These are phyloP conservation scores for Elsinoe arachidis DNA, from an alignment of 2,329 filamentous ascomycete species.

Conservation along the genomic window DNA sequence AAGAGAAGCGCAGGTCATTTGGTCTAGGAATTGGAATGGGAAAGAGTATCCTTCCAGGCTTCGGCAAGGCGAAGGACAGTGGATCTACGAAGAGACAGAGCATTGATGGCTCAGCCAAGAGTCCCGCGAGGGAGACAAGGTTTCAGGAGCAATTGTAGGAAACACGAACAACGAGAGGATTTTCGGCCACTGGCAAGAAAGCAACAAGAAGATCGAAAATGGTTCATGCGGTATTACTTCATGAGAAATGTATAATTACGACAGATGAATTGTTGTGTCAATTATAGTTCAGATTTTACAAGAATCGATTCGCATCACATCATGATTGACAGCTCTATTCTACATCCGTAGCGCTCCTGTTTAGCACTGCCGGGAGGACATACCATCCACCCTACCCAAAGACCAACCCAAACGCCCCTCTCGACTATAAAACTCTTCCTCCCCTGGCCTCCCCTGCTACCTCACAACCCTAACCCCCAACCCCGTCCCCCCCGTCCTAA, in stretches of 20 bases:
- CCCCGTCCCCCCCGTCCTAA: constrained; percentile 67
- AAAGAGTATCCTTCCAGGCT: background rate
- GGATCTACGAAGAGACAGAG: background rate
- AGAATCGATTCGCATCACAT: no score
- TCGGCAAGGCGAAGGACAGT: background rate
- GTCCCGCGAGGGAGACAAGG: constrained; percentile 49
- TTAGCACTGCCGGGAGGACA: no score
- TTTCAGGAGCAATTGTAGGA: constrained; percentile 50
- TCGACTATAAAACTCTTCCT: no score
- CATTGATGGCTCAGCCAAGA: constrained; percentile 22
- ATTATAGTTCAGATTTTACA: no score
- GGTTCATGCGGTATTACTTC: background rate
- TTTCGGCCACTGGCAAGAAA: no score
- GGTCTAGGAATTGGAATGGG: constrained; percentile 3
- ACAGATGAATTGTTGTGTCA: background rate
- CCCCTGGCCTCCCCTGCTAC: background rate
- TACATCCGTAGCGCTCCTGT: no score
- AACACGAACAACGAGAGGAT: background rate
- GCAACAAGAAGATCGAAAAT: background rate
- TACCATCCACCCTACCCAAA: no score
- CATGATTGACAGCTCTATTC: no score
- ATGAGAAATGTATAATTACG: background rate
- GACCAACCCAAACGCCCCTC: no score
- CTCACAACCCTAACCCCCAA: constrained; percentile 43
- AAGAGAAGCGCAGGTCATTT: constrained; percentile 7